Evolutionary conservation across 1,139 yeast species (phyloP), one percentile per base, ranked within the genome.

Genomic region (Keqinozyma sinolaborantium): DNA sequence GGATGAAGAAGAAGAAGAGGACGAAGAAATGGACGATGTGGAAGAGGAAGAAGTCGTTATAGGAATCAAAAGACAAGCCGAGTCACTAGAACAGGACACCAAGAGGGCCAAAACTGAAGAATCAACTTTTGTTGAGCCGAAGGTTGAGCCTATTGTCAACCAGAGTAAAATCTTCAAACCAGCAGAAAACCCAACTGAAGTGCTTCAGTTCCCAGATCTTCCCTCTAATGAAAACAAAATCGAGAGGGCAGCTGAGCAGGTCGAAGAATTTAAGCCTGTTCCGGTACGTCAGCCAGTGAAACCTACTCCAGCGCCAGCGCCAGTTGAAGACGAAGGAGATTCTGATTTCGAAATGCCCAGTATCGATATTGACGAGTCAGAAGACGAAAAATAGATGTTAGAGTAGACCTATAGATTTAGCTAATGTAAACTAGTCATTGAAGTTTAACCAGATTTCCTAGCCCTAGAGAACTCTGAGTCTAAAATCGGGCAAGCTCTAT

Each of bases 301-400:
- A n/a, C n/a, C n/a, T n/a, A n/a, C n/a, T n/a, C n/a, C n/a, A n/a
- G n/a, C n/a, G n/a, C n/a, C n/a, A n/a, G n/a, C n/a, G n/a, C n/a
- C n/a, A n/a, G 29, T 14, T 24, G 6, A 19, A 8, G 21, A 18
- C 21, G 19, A 50, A 6, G 59, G 53, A 16, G 72, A 59, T 24
- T 69, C 75, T 9, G 83, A 78, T 36, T 72, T 78, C 35, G 83
- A 76, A 41, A 73, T 79, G 39, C 84, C 85, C 2, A 68, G 61
- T 13, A 70, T 78, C 35, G 76, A 70, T 23, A 44, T 76, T 26
- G 62, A 41, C 25, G 61, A 56, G 28, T 50, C 55, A 10, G 67
- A 60, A 31, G 50, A 47, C 15, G n/a, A n/a, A n/a, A n/a, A n/a
- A n/a, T n/a, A n/a, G n/a, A n/a, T n/a, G n/a, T n/a, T n/a, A 18